Evolutionary conservation across 1,284 basidiomycete genomes (phyloP), one percentile per base, ranked within the genome.

Genomic region (Cerrena zonata): DNA sequence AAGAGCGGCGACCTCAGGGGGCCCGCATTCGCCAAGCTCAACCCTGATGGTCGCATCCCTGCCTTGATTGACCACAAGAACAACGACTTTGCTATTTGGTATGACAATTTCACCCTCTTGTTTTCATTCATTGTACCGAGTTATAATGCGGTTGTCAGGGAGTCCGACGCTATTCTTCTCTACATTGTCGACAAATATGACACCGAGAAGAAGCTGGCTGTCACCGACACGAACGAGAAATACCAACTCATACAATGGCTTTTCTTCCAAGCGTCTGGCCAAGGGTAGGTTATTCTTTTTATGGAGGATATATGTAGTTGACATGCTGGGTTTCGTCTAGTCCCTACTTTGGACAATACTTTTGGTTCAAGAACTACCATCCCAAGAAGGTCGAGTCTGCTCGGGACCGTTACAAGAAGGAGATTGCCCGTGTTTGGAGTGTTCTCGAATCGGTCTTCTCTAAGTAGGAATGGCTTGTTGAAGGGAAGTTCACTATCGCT

Each of bases 101-200:
- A n/a, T n/a, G n/a, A n/a, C n/a, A n/a, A n/a, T n/a, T n/a, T n/a
- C n/a, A n/a, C n/a, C n/a, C n/a, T n/a, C n/a, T n/a, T n/a, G n/a
- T n/a, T n/a, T n/a, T n/a, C n/a, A n/a, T n/a, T n/a, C n/a, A n/a
- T n/a, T n/a, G n/a, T n/a, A n/a, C n/a, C n/a, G n/a, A n/a, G n/a
- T n/a, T n/a, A n/a, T n/a, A n/a, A n/a, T n/a, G n/a, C n/a, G n/a
- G n/a, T n/a, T n/a, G n/a, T n/a, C n/a, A n/a, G n/a, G n/a, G 66
- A 68, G 51, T 60, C 57, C 13, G 55, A 57, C 34, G 66, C 66
- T 11, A 64, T 64, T 52, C 42, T 68, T 3, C 48, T 54, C 7
- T 68, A 67, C 56, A 50, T 68, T 21, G 56, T 58, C 42, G 56
- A 57, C 30, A 58, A 55, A 34, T 67, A 67, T 55, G 66, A 68